Conservation (phyloP, 306 rosid species). For the Prunus persica region DNA sequence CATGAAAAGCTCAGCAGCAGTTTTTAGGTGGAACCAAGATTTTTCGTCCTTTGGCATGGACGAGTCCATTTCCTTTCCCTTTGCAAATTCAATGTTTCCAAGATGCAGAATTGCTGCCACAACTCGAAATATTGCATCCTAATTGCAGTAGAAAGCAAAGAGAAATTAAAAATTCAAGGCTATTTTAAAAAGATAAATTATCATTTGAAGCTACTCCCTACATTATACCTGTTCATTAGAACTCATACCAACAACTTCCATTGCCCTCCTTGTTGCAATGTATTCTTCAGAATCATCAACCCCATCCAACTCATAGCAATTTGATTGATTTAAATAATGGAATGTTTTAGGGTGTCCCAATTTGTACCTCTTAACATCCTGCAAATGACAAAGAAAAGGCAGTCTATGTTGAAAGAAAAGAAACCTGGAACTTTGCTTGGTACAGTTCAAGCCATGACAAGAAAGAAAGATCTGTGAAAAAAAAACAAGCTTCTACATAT, state of each 20-base stretch:
- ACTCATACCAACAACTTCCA: slow-evolving; percentile 95
- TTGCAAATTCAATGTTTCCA: slow-evolving; percentile 91
- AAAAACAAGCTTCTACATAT: not conserved
- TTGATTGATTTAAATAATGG: slow-evolving; percentile 91
- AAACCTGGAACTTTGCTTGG: not conserved
- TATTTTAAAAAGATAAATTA: slow-evolving; percentile 17
- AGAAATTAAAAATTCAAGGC: slow-evolving; percentile 18
- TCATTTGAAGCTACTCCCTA: slow-evolving; percentile 23
- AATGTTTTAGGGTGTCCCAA: slow-evolving; percentile 80
- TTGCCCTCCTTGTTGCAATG: slow-evolving; percentile 76
- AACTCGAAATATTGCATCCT: slow-evolving; percentile 98
- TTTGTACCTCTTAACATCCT: slow-evolving; percentile 80
- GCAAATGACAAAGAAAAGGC: slow-evolving; percentile 19
- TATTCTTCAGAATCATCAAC: slow-evolving; percentile 83
- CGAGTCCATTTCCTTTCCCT: slow-evolving; percentile 90
- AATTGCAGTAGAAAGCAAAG: slow-evolving; percentile 14
- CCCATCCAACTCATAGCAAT: slow-evolving; percentile 83
- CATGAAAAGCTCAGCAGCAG: slow-evolving; percentile 93
- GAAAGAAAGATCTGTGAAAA: too few relatives aligned
- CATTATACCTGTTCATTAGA: slow-evolving; percentile 75
- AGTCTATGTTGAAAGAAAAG: not conserved
- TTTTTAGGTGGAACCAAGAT: slow-evolving; percentile 78
- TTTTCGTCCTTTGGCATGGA: slow-evolving; percentile 88
- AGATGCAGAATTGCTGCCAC: slow-evolving; percentile 98
- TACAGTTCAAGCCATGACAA: not conserved